Base-by-base conservation (phyloP, 75 land plant genomes). In the Isoetes taiwanensis region DNA sequence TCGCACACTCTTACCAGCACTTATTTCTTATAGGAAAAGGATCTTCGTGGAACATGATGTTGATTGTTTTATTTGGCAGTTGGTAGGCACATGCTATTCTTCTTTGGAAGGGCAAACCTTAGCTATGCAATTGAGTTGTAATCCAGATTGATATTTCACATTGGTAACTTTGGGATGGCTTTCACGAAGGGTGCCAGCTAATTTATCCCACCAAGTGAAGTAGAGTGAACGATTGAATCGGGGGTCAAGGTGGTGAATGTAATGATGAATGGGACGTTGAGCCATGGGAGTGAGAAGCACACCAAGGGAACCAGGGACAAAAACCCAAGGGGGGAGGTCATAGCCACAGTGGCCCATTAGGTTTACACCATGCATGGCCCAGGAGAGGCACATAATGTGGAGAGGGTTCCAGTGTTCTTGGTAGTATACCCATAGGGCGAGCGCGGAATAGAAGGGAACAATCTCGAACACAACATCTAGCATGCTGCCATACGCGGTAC, bases 341-440 rank as follows among this genome's bases (percentile, higher is more conserved):
- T 43, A 73, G 32, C 76, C 76, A 29, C 56, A 73, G 64, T 72
- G 74, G 30, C 74, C 74, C 74, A 72, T 72, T 64, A 65, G 26
- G 54, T 73, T 30, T 9, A 72, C 75, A 24, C 55, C 33, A 29
- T 66, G 61, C 39, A 73, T 39, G 1, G 71, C 70, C 61, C 54
- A 73, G 20, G 12, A 24, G 33, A 62, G 64, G 52, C 54, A 34
- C 33, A 48, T 25, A 12, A 62, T 26, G 24, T 39, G 8, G 17
- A 73, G 11, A 2, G 65, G 61, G 20, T 73, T 57, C 71, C 76
- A 73, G 1, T 43, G 16, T 16, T 17, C 14, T n/a, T n/a, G n/a
- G 12, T 19, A 11, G 55, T 62, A 67, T 20, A 67, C 19, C 53
- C 24, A 57, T 1, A 55, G 6, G 62, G 52, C 20, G 0, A 67